Evolutionary conservation across 257 asterid genomes (phyloP).

Genomic region (Przewalskia tangutica): DNA sequence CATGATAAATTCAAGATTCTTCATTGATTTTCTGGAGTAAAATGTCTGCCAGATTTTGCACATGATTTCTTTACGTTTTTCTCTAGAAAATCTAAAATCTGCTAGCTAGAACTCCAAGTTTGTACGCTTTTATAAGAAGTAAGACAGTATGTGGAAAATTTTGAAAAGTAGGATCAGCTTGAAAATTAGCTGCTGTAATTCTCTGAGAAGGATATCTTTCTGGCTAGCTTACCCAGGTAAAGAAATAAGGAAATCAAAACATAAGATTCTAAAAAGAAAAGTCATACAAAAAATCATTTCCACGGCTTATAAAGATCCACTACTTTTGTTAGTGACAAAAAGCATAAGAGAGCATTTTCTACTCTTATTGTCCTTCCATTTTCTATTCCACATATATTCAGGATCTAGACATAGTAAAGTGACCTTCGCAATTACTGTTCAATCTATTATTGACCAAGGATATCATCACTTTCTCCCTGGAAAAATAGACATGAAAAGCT

Average conservation of each 20-base stretch:
- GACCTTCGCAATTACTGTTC: background rate
- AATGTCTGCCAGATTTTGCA: background rate
- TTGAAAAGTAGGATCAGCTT: background rate
- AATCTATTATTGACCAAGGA: background rate
- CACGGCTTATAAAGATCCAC: background rate
- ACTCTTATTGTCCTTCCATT: background rate
- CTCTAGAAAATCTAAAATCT: background rate
- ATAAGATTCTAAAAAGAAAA: background rate
- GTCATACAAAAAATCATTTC: background rate
- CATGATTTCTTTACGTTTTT: background rate
- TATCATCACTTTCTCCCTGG: background rate
- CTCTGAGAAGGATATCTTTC: background rate
- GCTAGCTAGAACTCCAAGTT: background rate
- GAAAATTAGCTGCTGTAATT: background rate
- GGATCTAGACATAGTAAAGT: background rate
- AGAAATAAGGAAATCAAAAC: background rate
- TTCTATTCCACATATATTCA: background rate
- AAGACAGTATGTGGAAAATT: background rate
- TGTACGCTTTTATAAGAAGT: background rate
- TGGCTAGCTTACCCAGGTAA: background rate
- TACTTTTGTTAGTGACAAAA: background rate
- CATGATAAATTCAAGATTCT: background rate
- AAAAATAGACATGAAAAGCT: background rate
- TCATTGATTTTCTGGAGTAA: background rate
- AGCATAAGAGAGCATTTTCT: background rate